Conservation (phyloP, 2,329 filamentous ascomycete genomes). For the Pyrenochaeta sp. region DNA sequence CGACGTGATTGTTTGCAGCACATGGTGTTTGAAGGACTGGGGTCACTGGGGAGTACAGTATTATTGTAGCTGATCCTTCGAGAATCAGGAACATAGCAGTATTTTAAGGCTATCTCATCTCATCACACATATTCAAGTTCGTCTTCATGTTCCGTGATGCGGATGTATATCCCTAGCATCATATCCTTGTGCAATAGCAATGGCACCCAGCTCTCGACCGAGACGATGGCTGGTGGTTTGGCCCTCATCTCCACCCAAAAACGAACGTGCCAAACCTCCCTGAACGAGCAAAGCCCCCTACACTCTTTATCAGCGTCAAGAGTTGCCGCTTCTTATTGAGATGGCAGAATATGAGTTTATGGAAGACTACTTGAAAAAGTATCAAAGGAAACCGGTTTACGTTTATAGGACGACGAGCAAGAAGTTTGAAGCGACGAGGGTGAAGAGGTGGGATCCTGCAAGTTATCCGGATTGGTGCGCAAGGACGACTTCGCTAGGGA, state of each 20-base stretch:
- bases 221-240: slow-evolving; percentile 11
- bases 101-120: no score
- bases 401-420: not conserved
- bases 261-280: slow-evolving; percentile 2
- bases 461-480: slow-evolving; percentile 6
- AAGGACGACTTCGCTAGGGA: no score
- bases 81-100: no score
- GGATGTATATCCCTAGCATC: slow-evolving; percentile 7
- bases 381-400: slow-evolving; percentile 1
- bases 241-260: slow-evolving; percentile 7
- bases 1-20: no score
- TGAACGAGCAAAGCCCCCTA: slow-evolving; percentile 6
- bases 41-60: no score
- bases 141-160: no score
- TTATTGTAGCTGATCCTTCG: no score
- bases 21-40: no score
- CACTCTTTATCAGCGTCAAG: slow-evolving; percentile 4
- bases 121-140: no score
- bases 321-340: slow-evolving; percentile 2
- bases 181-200: slow-evolving; percentile 9
- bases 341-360: slow-evolving; percentile 4
- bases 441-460: slow-evolving; percentile 2
- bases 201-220: slow-evolving; percentile 13
- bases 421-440: not conserved
- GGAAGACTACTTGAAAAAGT: not conserved